Conservation (phyloP, 371 early-diverging fungal genomes). For the Rhizopus sp. region DNA sequence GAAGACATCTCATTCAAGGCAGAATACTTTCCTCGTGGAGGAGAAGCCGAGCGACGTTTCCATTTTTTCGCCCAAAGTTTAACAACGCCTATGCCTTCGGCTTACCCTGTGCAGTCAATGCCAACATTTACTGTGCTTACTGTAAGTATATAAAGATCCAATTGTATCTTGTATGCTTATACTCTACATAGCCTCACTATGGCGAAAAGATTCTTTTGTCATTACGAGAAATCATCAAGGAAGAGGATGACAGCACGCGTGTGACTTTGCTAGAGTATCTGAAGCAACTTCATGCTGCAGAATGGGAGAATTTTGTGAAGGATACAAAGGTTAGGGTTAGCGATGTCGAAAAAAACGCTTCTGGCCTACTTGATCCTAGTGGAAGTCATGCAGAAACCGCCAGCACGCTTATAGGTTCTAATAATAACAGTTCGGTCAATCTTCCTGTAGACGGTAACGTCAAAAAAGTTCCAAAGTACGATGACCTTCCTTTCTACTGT, state of each 20-base stretch:
- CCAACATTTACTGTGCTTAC: slow-evolving; percentile 88
- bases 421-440: too few relatives aligned
- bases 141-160: slow-evolving; percentile 25
- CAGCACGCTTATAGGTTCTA: too few relatives aligned
- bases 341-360: slow-evolving; percentile 47
- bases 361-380: not conserved
- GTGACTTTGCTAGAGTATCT: slow-evolving; percentile 86
- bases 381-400: too few relatives aligned
- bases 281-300: slow-evolving; percentile 81
- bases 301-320: slow-evolving; percentile 92
- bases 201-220: slow-evolving; percentile 85
- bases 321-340: slow-evolving; percentile 83
- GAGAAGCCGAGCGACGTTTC: slow-evolving; percentile 86
- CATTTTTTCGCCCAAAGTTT: slow-evolving; percentile 89
- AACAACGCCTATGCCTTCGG: slow-evolving; percentile 84
- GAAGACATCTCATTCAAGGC: slow-evolving; percentile 80
- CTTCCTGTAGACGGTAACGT: not conserved
- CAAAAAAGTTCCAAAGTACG: slow-evolving; percentile 55
- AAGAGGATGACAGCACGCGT: slow-evolving; percentile 80
- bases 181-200: slow-evolving; percentile 70
- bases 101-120: slow-evolving; percentile 82
- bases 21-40: slow-evolving; percentile 77
- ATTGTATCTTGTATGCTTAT: not conserved
- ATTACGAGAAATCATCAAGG: slow-evolving; percentile 83
- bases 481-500: slow-evolving; percentile 82